Evolutionary conservation across 306 rosid genomes (phyloP), one percentile per base, ranked within the genome.

Genomic region (Trifolium pratense): DNA sequence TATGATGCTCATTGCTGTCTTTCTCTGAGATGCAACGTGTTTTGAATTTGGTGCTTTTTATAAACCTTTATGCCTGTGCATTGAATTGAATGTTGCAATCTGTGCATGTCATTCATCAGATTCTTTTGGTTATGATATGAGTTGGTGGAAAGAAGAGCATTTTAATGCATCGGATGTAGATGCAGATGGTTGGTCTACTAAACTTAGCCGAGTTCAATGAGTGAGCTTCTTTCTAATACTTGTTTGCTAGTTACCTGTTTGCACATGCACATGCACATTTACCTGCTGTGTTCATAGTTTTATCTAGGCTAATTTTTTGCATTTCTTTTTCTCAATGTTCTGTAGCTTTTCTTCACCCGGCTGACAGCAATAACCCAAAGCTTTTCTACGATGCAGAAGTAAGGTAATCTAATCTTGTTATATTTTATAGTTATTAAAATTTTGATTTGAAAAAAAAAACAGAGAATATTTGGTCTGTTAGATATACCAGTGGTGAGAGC

Each of bases 61-160:
- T 39, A 39, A 39, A 45, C 57, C 23, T 51, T 51, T 51, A 51
- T 57, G 6, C 10, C 1, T 16, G 68, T 80, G 25, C 68, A 42
- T 43, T 72, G 60, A 83, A 46, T 40, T 87, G 73, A 71, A 40
- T 9, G 48, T 20, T 75, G 43, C 72, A 10, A 42, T 17, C 56
- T 64, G 14, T 23, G 5, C 3, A 7, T 52, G 21, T 48, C 32
- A 56, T 72, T 52, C 3, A 37, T 39, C 86, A 88, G 96, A 14
- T 73, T 84, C 96, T 16, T 83, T 87, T 61, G 98, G 91, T 70
- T 88, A 88, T 79, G 87, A 89, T 69, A 89, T 89, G 92, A 93
- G 98, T 13, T 89, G 93, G 98, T 91, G 93, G 96, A 87, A 82
- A 85, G 82, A 83, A 62, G 97, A 88, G 69, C 98, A 91, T 81